phyloP scores from a whole-genome alignment of 2,329 filamentous ascomycete genomes.

The Macroventuria anomochaeta region DNA sequence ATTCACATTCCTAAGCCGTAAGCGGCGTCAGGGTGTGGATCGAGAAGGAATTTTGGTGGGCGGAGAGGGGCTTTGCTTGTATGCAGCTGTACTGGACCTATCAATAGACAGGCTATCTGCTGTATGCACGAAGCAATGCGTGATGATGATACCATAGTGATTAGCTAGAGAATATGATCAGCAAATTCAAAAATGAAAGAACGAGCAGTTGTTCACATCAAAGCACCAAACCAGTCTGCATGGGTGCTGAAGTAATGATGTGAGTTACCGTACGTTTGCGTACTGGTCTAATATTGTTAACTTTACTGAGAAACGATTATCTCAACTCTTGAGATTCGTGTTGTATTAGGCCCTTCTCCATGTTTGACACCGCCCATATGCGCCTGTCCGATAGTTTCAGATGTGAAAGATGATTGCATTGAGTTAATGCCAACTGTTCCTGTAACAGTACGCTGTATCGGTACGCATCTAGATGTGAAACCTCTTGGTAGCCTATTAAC shows the following conservation, averaged over 20 bases:
- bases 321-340: slow-evolving; percentile 1
- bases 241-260: background rate
- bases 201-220: too few relatives aligned
- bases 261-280: background rate
- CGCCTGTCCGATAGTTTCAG: background rate
- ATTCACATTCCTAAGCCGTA: slow-evolving; percentile 90
- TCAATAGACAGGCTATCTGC: background rate
- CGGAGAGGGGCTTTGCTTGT: background rate
- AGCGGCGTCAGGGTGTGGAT: background rate
- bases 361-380: background rate
- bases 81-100: background rate
- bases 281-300: slow-evolving; percentile 1
- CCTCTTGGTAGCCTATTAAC: slow-evolving; percentile 2
- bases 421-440: background rate
- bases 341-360: background rate
- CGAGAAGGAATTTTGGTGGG: background rate
- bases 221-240: background rate
- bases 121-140: background rate
- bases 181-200: background rate
- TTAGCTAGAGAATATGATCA: slow-evolving; percentile 4
- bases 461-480: slow-evolving; percentile 9
- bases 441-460: background rate
- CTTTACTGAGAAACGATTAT: slow-evolving; percentile 9
- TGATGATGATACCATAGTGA: slow-evolving; percentile 11
- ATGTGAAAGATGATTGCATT: background rate